Conservation (phyloP, 495 filamentous ascomycete genomes). For the Clavariopsis aquatica region DNA sequence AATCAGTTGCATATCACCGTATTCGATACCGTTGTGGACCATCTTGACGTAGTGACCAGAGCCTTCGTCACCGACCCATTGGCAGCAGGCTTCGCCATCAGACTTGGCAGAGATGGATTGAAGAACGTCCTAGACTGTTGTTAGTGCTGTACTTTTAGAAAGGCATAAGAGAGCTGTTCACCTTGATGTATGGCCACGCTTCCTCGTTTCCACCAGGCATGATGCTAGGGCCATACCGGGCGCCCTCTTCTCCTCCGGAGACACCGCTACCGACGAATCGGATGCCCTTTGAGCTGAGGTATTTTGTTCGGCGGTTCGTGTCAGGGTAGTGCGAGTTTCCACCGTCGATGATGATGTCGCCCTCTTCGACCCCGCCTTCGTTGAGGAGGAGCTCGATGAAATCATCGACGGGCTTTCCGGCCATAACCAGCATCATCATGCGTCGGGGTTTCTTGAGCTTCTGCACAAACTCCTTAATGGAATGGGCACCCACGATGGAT, state of each 20-base stretch:
- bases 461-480: conserved; percentile 85
- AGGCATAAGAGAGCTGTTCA: not conserved
- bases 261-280: conserved; percentile 97
- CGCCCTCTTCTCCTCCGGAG: conserved; percentile 98
- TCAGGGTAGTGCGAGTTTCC: conserved; percentile 99
- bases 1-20: conserved; percentile 99
- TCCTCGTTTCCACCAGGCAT: conserved; percentile 99
- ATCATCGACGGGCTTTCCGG: conserved; percentile 94
- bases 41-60: conserved; percentile 99
- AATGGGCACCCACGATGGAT: conserved; percentile 89
- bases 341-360: conserved; percentile 99
- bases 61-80: conserved; percentile 99
- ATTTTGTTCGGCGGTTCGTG: conserved; percentile 91
- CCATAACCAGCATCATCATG: conserved; percentile 97
- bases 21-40: conserved; percentile 99
- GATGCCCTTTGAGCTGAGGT: conserved; percentile 82
- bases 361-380: conserved; percentile 74
- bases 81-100: conserved; percentile 94
- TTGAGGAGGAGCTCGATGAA: conserved; percentile 91
- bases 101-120: conserved; percentile 97
- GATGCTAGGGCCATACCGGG: conserved; percentile 91
- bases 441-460: conserved; percentile 96
- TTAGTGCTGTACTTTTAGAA: not conserved
- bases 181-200: conserved; percentile 96
- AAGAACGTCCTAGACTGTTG: conserved; percentile 67